phyloP scores from a whole-genome alignment of 768 basidiomycete genomes.

The Suillus brevipes region DNA sequence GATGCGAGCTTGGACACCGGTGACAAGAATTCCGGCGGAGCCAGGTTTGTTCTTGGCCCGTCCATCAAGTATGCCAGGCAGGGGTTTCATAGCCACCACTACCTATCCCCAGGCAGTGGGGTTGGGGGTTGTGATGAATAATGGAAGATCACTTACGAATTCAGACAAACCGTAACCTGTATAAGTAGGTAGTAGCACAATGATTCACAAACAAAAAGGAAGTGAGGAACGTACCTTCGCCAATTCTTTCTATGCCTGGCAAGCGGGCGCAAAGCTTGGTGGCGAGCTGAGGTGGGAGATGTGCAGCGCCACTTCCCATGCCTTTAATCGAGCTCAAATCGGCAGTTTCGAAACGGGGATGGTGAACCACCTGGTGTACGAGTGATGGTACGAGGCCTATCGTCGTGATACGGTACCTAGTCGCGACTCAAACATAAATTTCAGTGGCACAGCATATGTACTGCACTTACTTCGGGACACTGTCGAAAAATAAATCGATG shows the following conservation, averaged over 20 bases:
- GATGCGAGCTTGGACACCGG: constrained; percentile 58
- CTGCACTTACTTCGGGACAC: constrained; percentile 52
- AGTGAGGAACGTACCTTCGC: constrained; percentile 41
- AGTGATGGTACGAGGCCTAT: constrained; percentile 55
- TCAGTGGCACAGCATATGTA: not conserved
- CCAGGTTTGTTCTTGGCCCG: constrained; percentile 35
- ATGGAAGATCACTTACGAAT: constrained; percentile 37
- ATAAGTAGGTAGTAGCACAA: not conserved
- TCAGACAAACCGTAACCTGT: constrained; percentile 67
- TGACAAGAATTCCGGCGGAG: constrained; percentile 52
- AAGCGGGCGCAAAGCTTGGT: constrained; percentile 35
- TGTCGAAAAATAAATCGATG: constrained; percentile 43
- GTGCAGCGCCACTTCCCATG: constrained; percentile 54
- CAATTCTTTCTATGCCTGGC: constrained; percentile 28
- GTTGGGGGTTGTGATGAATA: not conserved
- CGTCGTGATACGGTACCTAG: constrained; percentile 50
- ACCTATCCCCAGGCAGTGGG: not conserved
- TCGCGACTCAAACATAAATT: not conserved
- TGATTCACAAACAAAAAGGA: not conserved
- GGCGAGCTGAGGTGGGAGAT: constrained; percentile 53
- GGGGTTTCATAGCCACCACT: constrained; percentile 34
- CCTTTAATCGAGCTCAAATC: constrained; percentile 48
- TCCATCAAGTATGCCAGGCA: constrained; percentile 42
- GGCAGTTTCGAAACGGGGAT: constrained; percentile 39
- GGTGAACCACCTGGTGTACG: constrained; percentile 55